Conservation (phyloP, 805 yeast genomes). For the Barnettozyma vustinii region DNA sequence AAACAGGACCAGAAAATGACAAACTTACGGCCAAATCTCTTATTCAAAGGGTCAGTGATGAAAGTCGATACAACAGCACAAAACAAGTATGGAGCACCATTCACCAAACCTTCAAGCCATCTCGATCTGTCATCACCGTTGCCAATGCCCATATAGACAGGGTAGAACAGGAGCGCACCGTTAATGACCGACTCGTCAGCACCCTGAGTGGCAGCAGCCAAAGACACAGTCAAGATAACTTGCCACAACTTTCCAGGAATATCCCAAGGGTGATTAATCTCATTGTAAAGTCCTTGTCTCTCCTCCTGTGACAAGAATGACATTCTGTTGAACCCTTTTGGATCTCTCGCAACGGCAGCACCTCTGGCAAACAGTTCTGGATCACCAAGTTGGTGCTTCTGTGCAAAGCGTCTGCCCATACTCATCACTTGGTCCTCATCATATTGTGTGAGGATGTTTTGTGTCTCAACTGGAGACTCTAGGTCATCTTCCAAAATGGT, state of each 20-base stretch:
- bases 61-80: slow-evolving; percentile 58
- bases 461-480: slow-evolving; percentile 1
- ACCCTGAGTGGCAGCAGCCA: slow-evolving; percentile 78
- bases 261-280: slow-evolving; percentile 40
- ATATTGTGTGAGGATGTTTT: slow-evolving; percentile 50
- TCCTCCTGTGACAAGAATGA: slow-evolving; percentile 49
- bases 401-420: slow-evolving; percentile 66
- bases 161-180: slow-evolving; percentile 65
- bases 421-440: slow-evolving; percentile 58
- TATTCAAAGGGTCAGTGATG: slow-evolving; percentile 56
- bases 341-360: slow-evolving; percentile 63
- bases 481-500: slow-evolving; percentile 3
- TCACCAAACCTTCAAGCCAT: slow-evolving; percentile 58
- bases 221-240: slow-evolving; percentile 60
- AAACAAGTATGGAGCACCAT: slow-evolving; percentile 67
- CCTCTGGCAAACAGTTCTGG: slow-evolving; percentile 56
- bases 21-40: slow-evolving; percentile 55
- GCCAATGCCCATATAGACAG: slow-evolving; percentile 47
- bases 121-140: slow-evolving; percentile 41
- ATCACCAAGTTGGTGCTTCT: slow-evolving; percentile 40
- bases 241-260: slow-evolving; percentile 40
- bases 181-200: slow-evolving; percentile 75
- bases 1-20: slow-evolving; percentile 60
- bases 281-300: slow-evolving; percentile 43
- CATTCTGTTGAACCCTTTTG: slow-evolving; percentile 55